phyloP scores from a whole-genome alignment of 2,329 filamentous ascomycete species.

The Microsporum audouinii region DNA sequence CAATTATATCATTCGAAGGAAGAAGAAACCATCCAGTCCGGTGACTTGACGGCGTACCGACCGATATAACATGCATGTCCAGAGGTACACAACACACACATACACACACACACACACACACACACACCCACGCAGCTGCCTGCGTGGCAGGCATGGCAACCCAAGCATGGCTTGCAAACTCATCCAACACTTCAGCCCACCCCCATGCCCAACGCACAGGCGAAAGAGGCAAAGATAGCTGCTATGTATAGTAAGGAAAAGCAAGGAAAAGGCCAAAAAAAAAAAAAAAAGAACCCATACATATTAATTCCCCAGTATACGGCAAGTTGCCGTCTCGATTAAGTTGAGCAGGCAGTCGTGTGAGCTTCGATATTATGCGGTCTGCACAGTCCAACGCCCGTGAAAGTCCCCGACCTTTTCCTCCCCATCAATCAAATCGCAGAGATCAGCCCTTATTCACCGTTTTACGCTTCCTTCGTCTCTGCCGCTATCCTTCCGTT shows the following conservation, averaged over 20 bases:
- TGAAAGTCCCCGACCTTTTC: not conserved
- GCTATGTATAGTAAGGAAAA: not conserved
- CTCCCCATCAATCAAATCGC: not conserved
- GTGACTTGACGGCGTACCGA: too few species aligned
- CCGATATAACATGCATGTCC: too few species aligned
- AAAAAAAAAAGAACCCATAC: not conserved
- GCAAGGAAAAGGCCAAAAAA: not conserved
- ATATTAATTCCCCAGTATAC: not conserved
- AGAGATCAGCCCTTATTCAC: not conserved
- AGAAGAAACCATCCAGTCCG: too few species aligned
- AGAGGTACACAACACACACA: too few species aligned
- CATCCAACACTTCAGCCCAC: not conserved
- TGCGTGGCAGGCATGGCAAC: not conserved
- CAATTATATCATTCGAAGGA: too few species aligned
- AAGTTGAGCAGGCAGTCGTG: constrained; percentile 1
- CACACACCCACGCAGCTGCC: not conserved
- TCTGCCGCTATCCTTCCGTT: not conserved
- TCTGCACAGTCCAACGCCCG: not conserved
- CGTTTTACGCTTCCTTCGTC: not conserved
- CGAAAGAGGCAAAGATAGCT: not conserved
- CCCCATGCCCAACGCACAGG: not conserved
- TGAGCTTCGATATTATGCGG: not conserved
- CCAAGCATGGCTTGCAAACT: not conserved
- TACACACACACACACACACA: too few species aligned
- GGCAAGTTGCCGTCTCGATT: not conserved